phyloP scores from a whole-genome alignment of 768 basidiomycete species.

The Boletus huronensis region DNA sequence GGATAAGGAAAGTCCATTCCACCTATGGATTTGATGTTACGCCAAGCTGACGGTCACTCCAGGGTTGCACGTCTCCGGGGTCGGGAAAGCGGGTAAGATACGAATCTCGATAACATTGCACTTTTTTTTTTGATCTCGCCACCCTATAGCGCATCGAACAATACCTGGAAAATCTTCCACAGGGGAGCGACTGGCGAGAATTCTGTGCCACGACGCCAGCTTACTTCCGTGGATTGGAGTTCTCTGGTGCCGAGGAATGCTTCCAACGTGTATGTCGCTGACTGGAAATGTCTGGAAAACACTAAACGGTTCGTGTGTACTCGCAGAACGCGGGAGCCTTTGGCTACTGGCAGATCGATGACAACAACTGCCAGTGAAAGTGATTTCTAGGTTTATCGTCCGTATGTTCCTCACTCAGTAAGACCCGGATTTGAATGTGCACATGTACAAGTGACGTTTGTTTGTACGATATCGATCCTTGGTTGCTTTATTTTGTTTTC shows the following conservation, averaged over 20 bases:
- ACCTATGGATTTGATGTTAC: too few relatives aligned
- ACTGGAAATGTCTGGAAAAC: not conserved
- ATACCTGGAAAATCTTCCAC: constrained; percentile 26
- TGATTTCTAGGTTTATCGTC: not conserved
- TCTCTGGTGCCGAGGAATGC: constrained; percentile 18
- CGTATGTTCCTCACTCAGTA: not conserved
- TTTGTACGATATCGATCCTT: not conserved
- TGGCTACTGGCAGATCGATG: constrained; percentile 27
- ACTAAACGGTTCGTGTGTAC: not conserved
- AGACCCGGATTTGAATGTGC: not conserved
- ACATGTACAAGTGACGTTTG: not conserved
- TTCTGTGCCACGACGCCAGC: constrained; percentile 35
- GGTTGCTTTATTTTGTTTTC: not conserved
- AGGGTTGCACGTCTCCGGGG: constrained; percentile 24
- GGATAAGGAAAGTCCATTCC: constrained; percentile 23
- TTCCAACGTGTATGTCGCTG: not conserved
- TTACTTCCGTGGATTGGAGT: constrained; percentile 22
- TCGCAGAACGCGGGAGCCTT: not conserved
- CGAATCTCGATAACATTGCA: too few relatives aligned
- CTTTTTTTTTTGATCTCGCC: too few relatives aligned
- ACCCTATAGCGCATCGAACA: constrained; percentile 1
- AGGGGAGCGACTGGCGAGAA: constrained; percentile 27
- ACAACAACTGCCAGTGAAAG: not conserved
- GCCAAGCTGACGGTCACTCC: too few relatives aligned
- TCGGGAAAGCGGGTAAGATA: constrained; percentile 12